Percentiles rank a stretch among this genome's conserved stretches.
Conservation (phyloP, 768 basidiomycete genomes). For the Psilocybe azurescens region DNA sequence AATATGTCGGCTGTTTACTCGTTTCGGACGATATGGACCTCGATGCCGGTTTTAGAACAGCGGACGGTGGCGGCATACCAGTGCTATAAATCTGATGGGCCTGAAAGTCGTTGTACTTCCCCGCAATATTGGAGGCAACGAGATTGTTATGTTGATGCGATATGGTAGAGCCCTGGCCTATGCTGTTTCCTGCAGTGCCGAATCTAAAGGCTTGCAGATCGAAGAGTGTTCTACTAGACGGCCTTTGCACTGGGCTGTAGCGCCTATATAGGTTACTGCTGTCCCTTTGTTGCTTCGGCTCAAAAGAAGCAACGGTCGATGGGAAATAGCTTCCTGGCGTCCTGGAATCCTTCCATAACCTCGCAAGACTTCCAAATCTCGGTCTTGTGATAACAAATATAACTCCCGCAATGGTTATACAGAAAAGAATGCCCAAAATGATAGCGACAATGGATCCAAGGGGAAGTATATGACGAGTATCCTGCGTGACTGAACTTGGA, state of each 20-base stretch:
- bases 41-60: no score
- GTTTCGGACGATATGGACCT: neutral
- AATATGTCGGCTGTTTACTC: neutral
- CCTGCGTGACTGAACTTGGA: neutral
- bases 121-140: neutral
- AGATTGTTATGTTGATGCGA: neutral
- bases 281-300: neutral
- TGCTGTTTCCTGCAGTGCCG: neutral
- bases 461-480: neutral
- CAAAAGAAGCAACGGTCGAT: constrained; percentile 6
- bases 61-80: neutral
- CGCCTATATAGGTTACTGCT: constrained; percentile 6
- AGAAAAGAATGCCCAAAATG: constrained; percentile 13
- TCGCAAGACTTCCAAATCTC: constrained; percentile 3
- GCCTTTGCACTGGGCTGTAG: neutral
- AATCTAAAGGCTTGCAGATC: neutral
- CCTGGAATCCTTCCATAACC: constrained; percentile 9
- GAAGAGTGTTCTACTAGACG: constrained; percentile 1
- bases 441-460: constrained; percentile 13
- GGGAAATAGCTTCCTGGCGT: neutral
- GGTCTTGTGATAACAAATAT: constrained; percentile 9
- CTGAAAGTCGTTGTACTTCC: neutral
- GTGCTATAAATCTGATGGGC: constrained; percentile 1
- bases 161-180: neutral
- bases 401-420: constrained; percentile 7